Evolutionary conservation across 1,284 basidiomycete genomes (phyloP), one percentile per base, ranked within the genome.

Genomic region (Leccinum cinnamomeum): DNA sequence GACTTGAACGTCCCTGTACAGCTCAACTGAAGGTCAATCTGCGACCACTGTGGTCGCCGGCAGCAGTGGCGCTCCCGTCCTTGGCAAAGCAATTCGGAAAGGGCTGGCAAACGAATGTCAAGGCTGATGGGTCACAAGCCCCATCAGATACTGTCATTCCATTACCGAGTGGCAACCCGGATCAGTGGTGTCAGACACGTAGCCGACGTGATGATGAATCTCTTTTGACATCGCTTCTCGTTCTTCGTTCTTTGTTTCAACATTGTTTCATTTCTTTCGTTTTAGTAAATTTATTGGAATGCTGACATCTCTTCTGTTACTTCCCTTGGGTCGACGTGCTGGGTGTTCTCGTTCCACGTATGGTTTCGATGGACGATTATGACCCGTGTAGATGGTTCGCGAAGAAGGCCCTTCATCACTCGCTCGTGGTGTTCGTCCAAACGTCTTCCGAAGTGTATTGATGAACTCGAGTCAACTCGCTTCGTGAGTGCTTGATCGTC

Each of bases 401-500:
- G 91, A 95, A 70, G 94, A 96, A 78, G 94, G 94, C 3, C 67
- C 79, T 16, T 85, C 85, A 1, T 90, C 91, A 0, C 84, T 95
- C 58, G 81, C 77, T 33, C 86, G 94, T 44, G 94, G 94, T n/a
- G 82, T 92, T 7, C 89, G 84, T 1, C 94, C 94, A 1, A 97
- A 96, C 70, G 88, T 93, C 10, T 88, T 94, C 72, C 85, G 94
- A 73, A 90, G 92, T 1, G 74, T 96, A 3, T 76, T 97, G 65
- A 96, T 96, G 94, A 96, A 95, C 75, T 91, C 92, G 50, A 91
- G 89, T 75, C 94, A 97, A 75, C 85, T 96, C 16, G 94, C 92
- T 3, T 93, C 69, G 67, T 73, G 55, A 64, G 71, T n/a, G 10
- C 2, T 3, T 7, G 25, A 14, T 23, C n/a, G n/a, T 53, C 51